Evolutionary conservation across 2,329 filamentous ascomycete genomes (phyloP).

Genomic region (Sarocladium strictum): DNA sequence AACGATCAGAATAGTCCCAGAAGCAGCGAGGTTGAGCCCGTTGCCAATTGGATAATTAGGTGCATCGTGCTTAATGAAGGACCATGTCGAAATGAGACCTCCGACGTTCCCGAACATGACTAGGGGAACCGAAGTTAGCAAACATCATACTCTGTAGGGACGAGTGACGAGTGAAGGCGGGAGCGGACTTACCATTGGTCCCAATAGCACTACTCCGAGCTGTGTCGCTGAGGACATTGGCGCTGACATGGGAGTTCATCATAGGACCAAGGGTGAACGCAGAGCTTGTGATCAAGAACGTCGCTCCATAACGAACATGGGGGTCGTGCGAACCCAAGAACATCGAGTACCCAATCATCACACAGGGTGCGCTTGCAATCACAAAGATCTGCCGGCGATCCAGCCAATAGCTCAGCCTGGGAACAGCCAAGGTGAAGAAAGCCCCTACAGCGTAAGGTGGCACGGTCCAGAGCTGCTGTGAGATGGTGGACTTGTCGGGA

Average conservation of each 20-base stretch:
- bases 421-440: constrained; percentile 52
- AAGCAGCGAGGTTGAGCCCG: constrained; percentile 60
- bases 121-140: neutral
- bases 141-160: neutral
- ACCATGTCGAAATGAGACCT: constrained; percentile 57
- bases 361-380: constrained; percentile 46
- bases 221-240: constrained; percentile 61
- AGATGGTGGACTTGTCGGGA: constrained; percentile 47
- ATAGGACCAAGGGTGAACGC: constrained; percentile 57
- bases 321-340: constrained; percentile 46
- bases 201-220: constrained; percentile 57
- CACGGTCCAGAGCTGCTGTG: constrained; percentile 58
- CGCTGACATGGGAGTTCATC: constrained; percentile 56
- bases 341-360: constrained; percentile 60
- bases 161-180: no score
- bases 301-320: constrained; percentile 53
- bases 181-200: constrained; percentile 25
- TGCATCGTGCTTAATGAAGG: constrained; percentile 54
- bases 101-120: constrained; percentile 65
- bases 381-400: constrained; percentile 52
- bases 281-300: constrained; percentile 55
- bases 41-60: constrained; percentile 66
- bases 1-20: constrained; percentile 48
- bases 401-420: constrained; percentile 49
- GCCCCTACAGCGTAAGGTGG: constrained; percentile 59